Conservation (phyloP, 2,329 filamentous ascomycete species). For the Ceratocystis lukuohia region DNA sequence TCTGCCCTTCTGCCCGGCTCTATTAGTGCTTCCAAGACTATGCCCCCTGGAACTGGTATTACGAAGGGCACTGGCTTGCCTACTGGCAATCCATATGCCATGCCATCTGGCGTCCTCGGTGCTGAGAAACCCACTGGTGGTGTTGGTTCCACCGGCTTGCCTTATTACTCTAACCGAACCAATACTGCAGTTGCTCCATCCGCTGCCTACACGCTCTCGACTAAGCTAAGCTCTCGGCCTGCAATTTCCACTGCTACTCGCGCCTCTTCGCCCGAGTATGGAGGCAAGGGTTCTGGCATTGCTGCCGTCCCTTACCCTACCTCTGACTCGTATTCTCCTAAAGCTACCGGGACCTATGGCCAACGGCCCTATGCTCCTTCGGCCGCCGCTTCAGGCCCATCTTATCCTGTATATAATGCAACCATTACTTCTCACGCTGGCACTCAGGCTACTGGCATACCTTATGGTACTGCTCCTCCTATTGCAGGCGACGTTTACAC, state of each 20-base stretch:
- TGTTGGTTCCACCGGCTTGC: not conserved
- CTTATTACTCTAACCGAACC: not conserved
- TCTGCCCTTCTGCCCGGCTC: not conserved
- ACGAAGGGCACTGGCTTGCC: not conserved
- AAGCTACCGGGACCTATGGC: constrained; percentile 4
- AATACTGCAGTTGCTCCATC: not conserved
- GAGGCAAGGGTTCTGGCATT: not conserved
- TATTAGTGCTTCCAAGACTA: not conserved
- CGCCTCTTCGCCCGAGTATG: not conserved
- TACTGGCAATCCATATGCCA: not conserved
- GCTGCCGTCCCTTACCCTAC: not conserved
- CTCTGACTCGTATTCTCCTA: not conserved
- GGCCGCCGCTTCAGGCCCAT: not conserved
- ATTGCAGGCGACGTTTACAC: constrained; percentile 23
- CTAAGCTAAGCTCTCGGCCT: not conserved
- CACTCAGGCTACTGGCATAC: constrained; percentile 18
- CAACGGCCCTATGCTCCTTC: not conserved
- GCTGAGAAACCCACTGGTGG: not conserved
- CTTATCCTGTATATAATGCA: not conserved
- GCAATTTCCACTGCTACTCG: not conserved
- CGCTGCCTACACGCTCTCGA: not conserved
- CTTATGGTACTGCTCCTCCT: not conserved
- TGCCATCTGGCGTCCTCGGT: not conserved
- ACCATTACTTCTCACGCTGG: not conserved
- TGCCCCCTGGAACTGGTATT: not conserved